Evolutionary conservation across 306 rosid genomes (phyloP).

Genomic region (Fragaria ananassa): DNA sequence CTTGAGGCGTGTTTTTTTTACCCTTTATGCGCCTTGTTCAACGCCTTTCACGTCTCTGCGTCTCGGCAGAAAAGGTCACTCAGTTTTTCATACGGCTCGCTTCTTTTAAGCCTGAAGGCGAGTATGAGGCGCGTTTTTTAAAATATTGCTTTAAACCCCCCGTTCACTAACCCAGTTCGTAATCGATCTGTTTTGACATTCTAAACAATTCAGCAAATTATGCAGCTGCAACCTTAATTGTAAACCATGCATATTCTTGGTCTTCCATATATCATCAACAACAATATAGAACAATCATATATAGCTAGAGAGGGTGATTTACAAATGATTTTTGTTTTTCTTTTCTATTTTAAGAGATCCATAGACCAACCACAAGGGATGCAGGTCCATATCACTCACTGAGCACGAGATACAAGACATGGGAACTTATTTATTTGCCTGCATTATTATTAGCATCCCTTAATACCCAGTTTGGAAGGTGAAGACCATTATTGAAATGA

Average conservation of each 20-base stretch:
- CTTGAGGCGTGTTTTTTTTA: too few relatives aligned
- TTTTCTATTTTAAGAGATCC: background rate
- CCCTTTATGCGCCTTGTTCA: too few relatives aligned
- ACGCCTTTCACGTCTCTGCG: too few relatives aligned
- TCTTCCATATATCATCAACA: background rate
- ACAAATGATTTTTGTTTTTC: background rate
- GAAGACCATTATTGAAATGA: conserved; percentile 35
- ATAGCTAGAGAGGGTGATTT: background rate
- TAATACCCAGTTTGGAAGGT: conserved; percentile 31
- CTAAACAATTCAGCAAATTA: background rate
- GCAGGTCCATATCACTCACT: conserved; percentile 24
- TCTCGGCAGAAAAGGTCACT: too few relatives aligned
- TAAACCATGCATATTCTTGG: too few relatives aligned
- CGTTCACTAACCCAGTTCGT: background rate
- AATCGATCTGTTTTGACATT: background rate
- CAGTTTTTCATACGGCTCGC: too few relatives aligned
- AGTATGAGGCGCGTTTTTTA: too few relatives aligned
- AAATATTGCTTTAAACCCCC: too few relatives aligned
- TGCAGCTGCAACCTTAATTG: too few relatives aligned
- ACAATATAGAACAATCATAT: too few relatives aligned
- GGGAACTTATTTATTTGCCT: conserved; percentile 22
- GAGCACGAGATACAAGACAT: conserved; percentile 25
- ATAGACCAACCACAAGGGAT: background rate
- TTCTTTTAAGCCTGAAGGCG: too few relatives aligned
- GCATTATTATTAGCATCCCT: conserved; percentile 39